These are phyloP conservation scores for Crataegus laevigata DNA, from an alignment of 306 rosid genomes.

Conservation along the genomic window DNA sequence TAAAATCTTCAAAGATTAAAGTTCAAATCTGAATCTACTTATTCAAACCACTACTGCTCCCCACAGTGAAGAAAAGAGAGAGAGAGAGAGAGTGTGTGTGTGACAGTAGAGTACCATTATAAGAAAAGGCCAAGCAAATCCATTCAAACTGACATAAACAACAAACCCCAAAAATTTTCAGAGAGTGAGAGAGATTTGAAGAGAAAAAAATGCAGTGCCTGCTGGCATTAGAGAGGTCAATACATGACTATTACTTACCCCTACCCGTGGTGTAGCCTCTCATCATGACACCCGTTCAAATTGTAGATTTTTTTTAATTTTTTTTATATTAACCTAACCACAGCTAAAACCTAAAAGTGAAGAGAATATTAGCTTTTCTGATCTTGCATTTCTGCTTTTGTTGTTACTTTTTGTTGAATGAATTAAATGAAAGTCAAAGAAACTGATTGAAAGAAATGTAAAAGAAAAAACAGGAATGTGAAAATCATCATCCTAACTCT, in stretches of 20 bases:
- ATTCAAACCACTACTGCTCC: constrained; percentile 34
- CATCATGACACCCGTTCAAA: constrained; percentile 29
- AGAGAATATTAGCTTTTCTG: background rate
- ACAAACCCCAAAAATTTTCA: constrained; percentile 31
- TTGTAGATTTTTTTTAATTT: background rate
- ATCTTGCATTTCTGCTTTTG: background rate
- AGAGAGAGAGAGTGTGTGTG: background rate
- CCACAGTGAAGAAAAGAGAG: constrained; percentile 20
- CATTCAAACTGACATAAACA: constrained; percentile 44
- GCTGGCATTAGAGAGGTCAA: constrained; percentile 18
- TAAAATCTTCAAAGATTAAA: constrained; percentile 25
- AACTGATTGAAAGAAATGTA: too few relatives aligned
- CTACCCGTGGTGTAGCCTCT: constrained; percentile 29
- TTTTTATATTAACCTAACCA: background rate
- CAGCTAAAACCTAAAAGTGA: background rate
- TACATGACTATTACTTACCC: constrained; percentile 21
- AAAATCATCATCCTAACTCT: too few relatives aligned
- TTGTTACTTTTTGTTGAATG: too few relatives aligned
- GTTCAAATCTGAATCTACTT: constrained; percentile 41
- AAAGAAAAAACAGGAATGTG: too few relatives aligned
- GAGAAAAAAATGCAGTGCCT: constrained; percentile 16
- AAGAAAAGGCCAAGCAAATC: constrained; percentile 50
- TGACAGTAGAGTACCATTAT: constrained; percentile 16
- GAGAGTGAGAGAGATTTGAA: background rate
- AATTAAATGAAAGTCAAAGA: too few relatives aligned